Percentiles rank a stretch among this genome's conserved stretches.
Conservation (phyloP, 2,329 filamentous ascomycete species). For the Hypoxylon sp. region DNA sequence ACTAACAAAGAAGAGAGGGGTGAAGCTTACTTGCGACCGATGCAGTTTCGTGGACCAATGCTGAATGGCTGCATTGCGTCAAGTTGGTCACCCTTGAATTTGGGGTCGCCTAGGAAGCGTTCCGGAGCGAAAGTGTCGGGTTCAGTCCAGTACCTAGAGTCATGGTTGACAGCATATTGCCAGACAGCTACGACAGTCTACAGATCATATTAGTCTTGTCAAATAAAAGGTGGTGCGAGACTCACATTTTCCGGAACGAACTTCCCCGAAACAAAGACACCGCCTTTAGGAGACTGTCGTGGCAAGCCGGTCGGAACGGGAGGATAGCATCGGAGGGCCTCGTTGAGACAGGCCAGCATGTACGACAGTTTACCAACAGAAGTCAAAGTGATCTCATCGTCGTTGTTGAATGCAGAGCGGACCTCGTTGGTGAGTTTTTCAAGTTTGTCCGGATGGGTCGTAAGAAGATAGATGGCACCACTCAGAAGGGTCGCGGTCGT, state of each 20-base stretch:
- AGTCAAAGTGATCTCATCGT: slow-evolving; percentile 57
- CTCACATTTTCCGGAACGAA: slow-evolving; percentile 43
- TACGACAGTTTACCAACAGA: slow-evolving; percentile 55
- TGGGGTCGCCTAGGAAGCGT: slow-evolving; percentile 60
- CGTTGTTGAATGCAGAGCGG: slow-evolving; percentile 54
- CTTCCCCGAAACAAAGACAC: slow-evolving; percentile 41
- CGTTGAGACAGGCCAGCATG: slow-evolving; percentile 59
- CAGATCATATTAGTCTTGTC: slow-evolving; percentile 5
- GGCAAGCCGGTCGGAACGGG: slow-evolving; percentile 45
- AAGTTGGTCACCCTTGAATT: slow-evolving; percentile 60
- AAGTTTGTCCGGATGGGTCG: slow-evolving; percentile 51
- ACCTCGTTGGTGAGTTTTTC: slow-evolving; percentile 58
- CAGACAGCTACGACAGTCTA: slow-evolving; percentile 61
- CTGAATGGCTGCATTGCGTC: slow-evolving; percentile 65
- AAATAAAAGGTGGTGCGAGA: neutral
- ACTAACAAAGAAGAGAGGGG: slow-evolving; percentile 5
- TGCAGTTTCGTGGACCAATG: slow-evolving; percentile 65
- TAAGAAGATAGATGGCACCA: slow-evolving; percentile 55
- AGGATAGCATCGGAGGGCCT: slow-evolving; percentile 60
- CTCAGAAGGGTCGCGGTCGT: slow-evolving; percentile 45
- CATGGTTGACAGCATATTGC: slow-evolving; percentile 62
- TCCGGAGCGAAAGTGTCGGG: slow-evolving; percentile 64
- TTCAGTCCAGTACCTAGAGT: slow-evolving; percentile 60
- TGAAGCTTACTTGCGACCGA: slow-evolving; percentile 64
- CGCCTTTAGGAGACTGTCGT: slow-evolving; percentile 39